phyloP scores from a whole-genome alignment of 441 rosid species.

The Jatropha podagrica region DNA sequence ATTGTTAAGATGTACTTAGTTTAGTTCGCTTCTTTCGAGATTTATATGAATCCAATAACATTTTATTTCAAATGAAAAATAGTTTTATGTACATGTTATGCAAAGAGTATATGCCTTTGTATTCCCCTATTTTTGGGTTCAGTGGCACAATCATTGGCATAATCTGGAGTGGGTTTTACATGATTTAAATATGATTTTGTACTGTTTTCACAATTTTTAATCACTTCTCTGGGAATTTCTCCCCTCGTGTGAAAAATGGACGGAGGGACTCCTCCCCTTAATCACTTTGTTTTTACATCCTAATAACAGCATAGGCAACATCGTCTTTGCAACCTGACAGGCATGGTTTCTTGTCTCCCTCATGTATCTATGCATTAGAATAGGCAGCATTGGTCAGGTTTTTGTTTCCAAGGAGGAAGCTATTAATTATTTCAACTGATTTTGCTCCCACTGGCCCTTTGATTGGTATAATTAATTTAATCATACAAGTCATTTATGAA shows the following conservation, averaged over 20 bases:
- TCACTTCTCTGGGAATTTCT: too few species aligned
- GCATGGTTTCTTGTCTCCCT: neutral
- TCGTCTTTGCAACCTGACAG: neutral
- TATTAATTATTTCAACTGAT: neutral
- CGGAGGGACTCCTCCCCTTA: neutral
- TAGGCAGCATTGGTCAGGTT: neutral
- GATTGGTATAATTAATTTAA: too few species aligned
- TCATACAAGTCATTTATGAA: too few species aligned
- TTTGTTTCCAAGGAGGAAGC: neutral
- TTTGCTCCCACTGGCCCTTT: too few species aligned
- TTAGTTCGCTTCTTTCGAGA: too few species aligned
- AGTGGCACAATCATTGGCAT: neutral
- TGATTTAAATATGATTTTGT: neutral
- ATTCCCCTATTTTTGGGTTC: neutral
- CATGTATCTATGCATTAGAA: neutral
- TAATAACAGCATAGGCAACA: neutral
- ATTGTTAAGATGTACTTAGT: too few species aligned
- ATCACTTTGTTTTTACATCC: neutral
- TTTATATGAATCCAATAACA: too few species aligned
- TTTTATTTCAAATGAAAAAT: too few species aligned
- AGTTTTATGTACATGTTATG: too few species aligned
- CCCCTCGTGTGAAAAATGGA: neutral
- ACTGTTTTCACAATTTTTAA: neutral
- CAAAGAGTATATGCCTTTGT: neutral
- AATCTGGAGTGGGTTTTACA: neutral